Evolutionary conservation across 192 early-diverging fungal genomes (phyloP).

Genomic region (Pilaira anomala): DNA sequence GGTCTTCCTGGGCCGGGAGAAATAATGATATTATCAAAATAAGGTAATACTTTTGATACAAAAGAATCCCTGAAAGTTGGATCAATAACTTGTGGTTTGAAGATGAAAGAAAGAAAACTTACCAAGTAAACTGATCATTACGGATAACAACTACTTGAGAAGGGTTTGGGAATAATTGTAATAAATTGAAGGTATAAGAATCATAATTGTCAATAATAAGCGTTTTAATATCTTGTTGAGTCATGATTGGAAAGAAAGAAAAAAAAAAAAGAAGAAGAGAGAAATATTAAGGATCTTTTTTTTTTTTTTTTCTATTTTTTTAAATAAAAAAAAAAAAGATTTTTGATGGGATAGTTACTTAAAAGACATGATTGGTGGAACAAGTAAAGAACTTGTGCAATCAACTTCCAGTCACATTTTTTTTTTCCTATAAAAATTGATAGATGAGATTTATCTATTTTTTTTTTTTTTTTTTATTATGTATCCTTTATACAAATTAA

Average conservation of each 20-base stretch:
- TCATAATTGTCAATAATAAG: conserved; percentile 97
- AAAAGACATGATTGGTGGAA: not conserved
- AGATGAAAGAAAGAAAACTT: not conserved
- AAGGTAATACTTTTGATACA: conserved; percentile 61
- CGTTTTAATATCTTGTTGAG: conserved; percentile 39
- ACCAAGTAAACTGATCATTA: conserved; percentile 92
- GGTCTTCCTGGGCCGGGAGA: conserved; percentile 94
- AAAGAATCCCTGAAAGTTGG: conserved; percentile 48
- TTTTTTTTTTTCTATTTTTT: too few species aligned
- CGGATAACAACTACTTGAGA: conserved; percentile 75
- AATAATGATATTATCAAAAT: conserved; percentile 87
- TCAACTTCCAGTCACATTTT: not conserved
- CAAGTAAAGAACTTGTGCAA: not conserved
- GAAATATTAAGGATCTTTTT: too few species aligned
- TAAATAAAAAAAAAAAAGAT: not conserved
- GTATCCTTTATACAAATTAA: too few species aligned
- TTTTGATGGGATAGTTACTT: not conserved
- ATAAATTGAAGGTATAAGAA: conserved; percentile 96
- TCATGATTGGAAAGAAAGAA: not conserved
- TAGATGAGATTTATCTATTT: not conserved
- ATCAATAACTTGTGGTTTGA: not conserved
- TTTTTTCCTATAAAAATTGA: not conserved
- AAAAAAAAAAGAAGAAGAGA: not conserved
- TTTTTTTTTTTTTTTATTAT: not conserved
- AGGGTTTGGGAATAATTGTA: conserved; percentile 62